phyloP scores from a whole-genome alignment of 495 filamentous ascomycete species.

The Podospora conica region DNA sequence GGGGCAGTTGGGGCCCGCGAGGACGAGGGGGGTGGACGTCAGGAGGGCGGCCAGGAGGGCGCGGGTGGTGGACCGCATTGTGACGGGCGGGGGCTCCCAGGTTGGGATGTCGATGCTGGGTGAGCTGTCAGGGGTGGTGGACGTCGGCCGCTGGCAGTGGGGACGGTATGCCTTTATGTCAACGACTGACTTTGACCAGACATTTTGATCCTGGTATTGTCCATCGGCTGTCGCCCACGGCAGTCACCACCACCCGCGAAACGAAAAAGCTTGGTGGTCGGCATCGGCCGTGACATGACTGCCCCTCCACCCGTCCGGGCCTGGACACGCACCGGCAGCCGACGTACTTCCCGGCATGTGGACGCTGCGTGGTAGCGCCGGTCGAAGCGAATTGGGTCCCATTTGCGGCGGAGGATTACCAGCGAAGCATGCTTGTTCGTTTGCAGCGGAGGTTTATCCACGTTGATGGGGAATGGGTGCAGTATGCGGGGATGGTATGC shows the following conservation, averaged over 20 bases:
- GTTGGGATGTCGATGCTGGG: background rate
- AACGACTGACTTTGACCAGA: background rate
- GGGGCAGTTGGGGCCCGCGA: constrained; percentile 40
- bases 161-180: background rate
- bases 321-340: background rate
- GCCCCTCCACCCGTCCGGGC: background rate
- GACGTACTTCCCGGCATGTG: background rate
- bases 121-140: background rate
- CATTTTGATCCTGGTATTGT: background rate
- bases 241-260: background rate
- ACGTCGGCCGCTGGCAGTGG: background rate
- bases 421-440: background rate
- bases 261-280: background rate
- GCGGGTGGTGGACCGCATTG: background rate
- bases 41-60: background rate
- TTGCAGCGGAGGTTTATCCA: background rate
- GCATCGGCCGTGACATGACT: background rate
- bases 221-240: background rate
- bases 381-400: background rate
- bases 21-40: background rate
- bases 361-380: background rate
- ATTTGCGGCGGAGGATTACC: background rate
- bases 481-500: background rate
- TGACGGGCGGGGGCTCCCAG: background rate
- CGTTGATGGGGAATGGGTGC: background rate